A percentile compares a stretch with the other conserved stretches of the same genome.
These are phyloP conservation scores for Colletotrichum karsti DNA, from an alignment of 2,329 filamentous ascomycete species.

Conservation along the genomic window DNA sequence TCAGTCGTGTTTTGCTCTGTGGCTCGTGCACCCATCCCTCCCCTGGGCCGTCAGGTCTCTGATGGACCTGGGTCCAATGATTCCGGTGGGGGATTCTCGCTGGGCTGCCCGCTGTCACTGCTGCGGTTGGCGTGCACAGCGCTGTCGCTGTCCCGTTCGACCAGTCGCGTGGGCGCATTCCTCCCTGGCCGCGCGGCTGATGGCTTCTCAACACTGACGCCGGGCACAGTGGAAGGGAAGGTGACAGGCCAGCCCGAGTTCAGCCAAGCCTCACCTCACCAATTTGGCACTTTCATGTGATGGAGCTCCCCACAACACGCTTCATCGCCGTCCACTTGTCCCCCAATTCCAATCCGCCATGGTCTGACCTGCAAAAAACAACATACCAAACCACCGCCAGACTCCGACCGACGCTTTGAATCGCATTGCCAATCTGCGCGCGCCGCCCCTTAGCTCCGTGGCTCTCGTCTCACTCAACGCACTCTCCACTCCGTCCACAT, in stretches of 20 bases:
- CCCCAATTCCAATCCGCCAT: not conserved
- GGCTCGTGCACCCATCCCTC: conserved; percentile 13
- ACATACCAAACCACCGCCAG: not conserved
- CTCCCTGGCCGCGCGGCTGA: conserved; percentile 27
- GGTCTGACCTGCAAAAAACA: conserved; percentile 23
- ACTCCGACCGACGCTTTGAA: not conserved
- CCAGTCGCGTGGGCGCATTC: conserved; percentile 22
- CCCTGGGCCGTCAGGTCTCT: not conserved
- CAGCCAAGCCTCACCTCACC: conserved; percentile 1
- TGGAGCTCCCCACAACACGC: conserved; percentile 26
- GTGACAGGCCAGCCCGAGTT: not conserved
- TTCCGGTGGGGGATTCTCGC: conserved; percentile 6
- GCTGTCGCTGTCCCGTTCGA: conserved; percentile 17
- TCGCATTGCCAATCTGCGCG: not conserved
- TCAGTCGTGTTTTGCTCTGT: conserved; percentile 5
- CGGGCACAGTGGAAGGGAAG: not conserved
- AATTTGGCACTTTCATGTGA: conserved; percentile 29
- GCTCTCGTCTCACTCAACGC: not conserved
- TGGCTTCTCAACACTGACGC: conserved; percentile 13
- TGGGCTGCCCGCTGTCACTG: not conserved
- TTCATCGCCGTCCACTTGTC: conserved; percentile 1
- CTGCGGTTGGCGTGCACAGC: not conserved
- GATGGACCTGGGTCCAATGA: not conserved
- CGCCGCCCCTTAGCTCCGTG: not conserved
- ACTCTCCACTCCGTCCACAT: not conserved